Evolutionary conservation across 257 asterid species (phyloP), one percentile per base, ranked within the genome.

Genomic region (Agastache rugosa): DNA sequence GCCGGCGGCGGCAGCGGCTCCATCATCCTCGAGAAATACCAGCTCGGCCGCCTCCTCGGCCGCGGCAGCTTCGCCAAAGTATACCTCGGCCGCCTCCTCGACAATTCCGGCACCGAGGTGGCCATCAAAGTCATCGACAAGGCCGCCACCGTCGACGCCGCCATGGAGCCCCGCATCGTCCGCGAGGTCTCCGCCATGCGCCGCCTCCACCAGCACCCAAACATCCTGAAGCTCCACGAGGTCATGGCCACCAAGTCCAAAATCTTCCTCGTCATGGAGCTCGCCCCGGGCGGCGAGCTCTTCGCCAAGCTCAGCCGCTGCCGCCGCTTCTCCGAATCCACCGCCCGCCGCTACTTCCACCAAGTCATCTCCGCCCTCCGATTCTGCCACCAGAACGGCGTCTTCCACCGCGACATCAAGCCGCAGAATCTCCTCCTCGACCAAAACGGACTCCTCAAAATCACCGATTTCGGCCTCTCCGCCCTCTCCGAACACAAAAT

Each of bases 1-100:
- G 56, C 85, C 58, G 76, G 81, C 51, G 91, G 86, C 35, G 91
- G 90, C 3, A 83, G 84, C 29, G 91, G 98, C 27, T 75, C 96
- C 1, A 83, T 87, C 35, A 67, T 93, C 47, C 97, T 89, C 55
- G 91, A 89, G 0, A 89, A 86, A 20, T 91, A 93, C 80, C 88
- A 88, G 61, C 84, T 93, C 0, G 84, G 86, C 75, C 90, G 81
- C 71, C 88, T 89, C 23, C 85, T 93, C 45, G 98, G 98, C 80
- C 96, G 98, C 11, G 98, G 98, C 37, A 93, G 93, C 85, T 93
- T 93, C 72, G 98, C 96, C 0, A 93, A 93, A 39, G 98, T 93
- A 0, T 91, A 91, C 81, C 89, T 78, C 8, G 98, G 82, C 42
- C 83, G 82, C 11, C 50, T 74, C 6, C 72, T 80, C 41, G 80